phyloP scores from a whole-genome alignment of 1,139 yeast genomes.

The Yamadazyma oceani region DNA sequence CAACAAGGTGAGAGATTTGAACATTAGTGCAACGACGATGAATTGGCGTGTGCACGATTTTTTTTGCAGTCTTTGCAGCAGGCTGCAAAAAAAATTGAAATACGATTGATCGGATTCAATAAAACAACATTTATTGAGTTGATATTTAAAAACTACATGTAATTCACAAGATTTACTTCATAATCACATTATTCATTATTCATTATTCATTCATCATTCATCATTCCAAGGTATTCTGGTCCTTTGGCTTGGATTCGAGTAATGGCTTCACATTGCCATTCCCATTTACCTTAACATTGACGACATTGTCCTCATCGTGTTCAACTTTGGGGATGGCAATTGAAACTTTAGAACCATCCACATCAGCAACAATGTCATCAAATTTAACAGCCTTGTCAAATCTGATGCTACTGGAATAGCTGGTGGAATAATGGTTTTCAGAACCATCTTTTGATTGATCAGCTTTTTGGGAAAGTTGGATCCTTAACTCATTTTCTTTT shows the following conservation, averaged over 20 bases:
- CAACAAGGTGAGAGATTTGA: no score
- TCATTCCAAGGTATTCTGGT: not conserved
- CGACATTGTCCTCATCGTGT: conserved; percentile 19
- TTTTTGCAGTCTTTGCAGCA: no score
- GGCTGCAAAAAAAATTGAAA: no score
- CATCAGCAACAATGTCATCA: conserved; percentile 21
- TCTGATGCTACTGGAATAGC: conserved; percentile 19
- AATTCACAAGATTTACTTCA: no score
- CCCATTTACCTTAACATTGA: conserved; percentile 12
- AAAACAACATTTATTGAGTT: no score
- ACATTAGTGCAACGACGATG: not conserved
- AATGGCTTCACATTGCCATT: conserved; percentile 4
- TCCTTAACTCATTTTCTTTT: conserved; percentile 22
- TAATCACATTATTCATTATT: no score
- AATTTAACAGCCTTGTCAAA: conserved; percentile 23
- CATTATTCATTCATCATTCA: no score
- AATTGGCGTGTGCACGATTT: not conserved
- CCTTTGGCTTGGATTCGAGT: conserved; percentile 1
- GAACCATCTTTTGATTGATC: conserved; percentile 11
- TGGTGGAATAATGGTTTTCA: conserved; percentile 15
- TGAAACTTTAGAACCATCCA: conserved; percentile 17
- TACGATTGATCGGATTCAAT: no score
- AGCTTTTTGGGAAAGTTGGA: conserved; percentile 11
- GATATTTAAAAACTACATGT: no score
- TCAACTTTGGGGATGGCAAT: conserved; percentile 24